These are phyloP conservation scores for Tetracladium setigerum DNA, from an alignment of 495 filamentous ascomycete species.

Conservation along the genomic window DNA sequence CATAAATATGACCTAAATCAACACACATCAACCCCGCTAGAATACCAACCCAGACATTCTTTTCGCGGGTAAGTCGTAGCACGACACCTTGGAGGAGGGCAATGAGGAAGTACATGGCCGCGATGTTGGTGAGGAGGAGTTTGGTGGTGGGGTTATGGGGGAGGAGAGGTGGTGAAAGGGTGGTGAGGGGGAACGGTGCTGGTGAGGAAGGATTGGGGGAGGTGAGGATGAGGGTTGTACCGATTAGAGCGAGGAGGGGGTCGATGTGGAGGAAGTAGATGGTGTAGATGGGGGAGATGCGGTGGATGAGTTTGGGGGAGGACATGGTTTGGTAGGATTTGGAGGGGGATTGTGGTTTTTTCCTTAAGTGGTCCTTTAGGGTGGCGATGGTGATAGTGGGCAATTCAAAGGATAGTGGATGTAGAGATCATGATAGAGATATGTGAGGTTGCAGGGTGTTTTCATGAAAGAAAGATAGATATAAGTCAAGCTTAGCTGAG, in stretches of 20 bases:
- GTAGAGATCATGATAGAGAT: too few relatives aligned
- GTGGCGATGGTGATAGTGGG: too few relatives aligned
- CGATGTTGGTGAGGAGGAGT: conserved; percentile 15
- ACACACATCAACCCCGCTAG: not conserved
- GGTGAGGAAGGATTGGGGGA: conserved; percentile 4
- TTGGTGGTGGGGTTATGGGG: conserved; percentile 6
- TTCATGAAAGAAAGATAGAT: too few relatives aligned
- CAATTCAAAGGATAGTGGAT: too few relatives aligned
- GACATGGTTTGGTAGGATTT: not conserved
- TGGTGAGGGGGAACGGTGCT: conserved; percentile 6
- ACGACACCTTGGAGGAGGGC: conserved; percentile 12
- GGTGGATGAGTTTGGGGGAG: not conserved
- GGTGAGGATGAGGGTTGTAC: conserved; percentile 9
- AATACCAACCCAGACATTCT: conserved; percentile 9
- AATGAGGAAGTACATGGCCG: conserved; percentile 12
- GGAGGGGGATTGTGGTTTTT: too few relatives aligned
- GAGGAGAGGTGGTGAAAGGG: not conserved
- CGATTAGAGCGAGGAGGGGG: conserved; percentile 10
- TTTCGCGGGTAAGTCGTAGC: conserved; percentile 11
- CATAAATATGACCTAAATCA: conserved; percentile 19
- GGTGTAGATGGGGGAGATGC: conserved; percentile 8
- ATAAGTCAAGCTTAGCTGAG: too few relatives aligned
- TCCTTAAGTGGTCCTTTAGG: too few relatives aligned
- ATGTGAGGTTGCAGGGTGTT: too few relatives aligned
- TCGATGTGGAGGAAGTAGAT: conserved; percentile 20